Evolutionary conservation across 805 yeast species (phyloP).

Genomic region (Pichia rugopelliculosa): DNA sequence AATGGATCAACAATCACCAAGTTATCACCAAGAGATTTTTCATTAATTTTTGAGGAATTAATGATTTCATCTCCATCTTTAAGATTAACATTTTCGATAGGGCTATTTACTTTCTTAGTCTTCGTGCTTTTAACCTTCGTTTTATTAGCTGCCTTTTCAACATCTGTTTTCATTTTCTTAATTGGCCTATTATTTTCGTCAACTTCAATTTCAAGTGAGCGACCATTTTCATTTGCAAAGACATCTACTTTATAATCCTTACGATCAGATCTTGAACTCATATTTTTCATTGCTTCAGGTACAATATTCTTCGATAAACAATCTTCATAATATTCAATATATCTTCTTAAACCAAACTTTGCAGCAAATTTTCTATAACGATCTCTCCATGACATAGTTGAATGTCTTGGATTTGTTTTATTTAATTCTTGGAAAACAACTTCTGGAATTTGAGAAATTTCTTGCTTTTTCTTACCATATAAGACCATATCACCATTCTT

Average conservation of each 20-base stretch:
- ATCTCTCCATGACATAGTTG: conserved; percentile 75
- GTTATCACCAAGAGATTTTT: background rate
- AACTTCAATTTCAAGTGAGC: conserved; percentile 15
- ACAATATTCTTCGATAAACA: conserved; percentile 30
- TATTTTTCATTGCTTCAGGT: conserved; percentile 54
- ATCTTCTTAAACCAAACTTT: conserved; percentile 53
- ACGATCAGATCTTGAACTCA: conserved; percentile 39
- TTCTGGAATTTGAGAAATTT: conserved; percentile 26
- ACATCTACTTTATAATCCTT: conserved; percentile 12
- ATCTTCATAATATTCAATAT: conserved; percentile 44
- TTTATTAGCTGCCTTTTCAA: background rate
- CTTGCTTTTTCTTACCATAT: conserved; percentile 15
- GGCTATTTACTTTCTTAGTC: background rate
- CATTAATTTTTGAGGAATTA: background rate
- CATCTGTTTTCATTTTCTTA: background rate
- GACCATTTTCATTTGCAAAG: conserved; percentile 14
- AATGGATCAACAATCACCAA: background rate
- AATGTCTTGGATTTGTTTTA: conserved; percentile 42
- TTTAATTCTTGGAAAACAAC: conserved; percentile 35
- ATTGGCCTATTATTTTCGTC: background rate
- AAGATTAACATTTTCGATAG: background rate
- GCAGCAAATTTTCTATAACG: conserved; percentile 64
- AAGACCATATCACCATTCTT: conserved; percentile 14
- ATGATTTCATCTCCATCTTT: background rate
- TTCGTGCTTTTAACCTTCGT: background rate